Base-by-base conservation (phyloP, 2,329 filamentous ascomycete genomes). In the Cordyceps tenuipes region DNA sequence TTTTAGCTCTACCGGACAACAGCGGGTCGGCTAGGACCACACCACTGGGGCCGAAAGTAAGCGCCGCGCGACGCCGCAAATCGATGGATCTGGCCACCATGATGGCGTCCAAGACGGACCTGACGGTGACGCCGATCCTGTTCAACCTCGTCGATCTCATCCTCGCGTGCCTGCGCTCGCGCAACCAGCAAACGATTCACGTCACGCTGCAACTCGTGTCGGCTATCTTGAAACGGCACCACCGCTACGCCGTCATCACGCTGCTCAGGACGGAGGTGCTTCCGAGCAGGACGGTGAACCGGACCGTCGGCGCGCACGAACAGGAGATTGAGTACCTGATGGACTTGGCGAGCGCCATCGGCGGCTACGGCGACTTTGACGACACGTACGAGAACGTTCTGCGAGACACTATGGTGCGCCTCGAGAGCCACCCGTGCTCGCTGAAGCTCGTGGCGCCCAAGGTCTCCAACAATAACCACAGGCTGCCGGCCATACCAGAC, bases 131-230 rank as follows among this genome's bases (percentile, higher is more conserved):
- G 1, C 94, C 94, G 0, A 82, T 91, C 15, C 79, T 99, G 0
- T 99, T 97, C 77, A 97, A 95, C 69, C 77, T 99, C 10, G 90
- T 95, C 26, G 94, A 99, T 73, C 81, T 99, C 13, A 87, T 96
- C 34, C 79, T 95, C 3, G 89, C 91, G 41, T 96, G 92, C 68
- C 78, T 97, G 29, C 82, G 86, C 61, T 97, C 94, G 0, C 81
- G 82, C 49, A 97, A 94, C 67, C 83, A 89, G 57, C 92, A 97
- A 70, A 97, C 94, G 0, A 88, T 96, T 17, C 86, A 90, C 64
- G 90, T 95, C 12, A 96, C 93, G 0, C 78, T 99, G 50, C 91
- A 93, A 66, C 80, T 99, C 7, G 82, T 96, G 17, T 93, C 91
- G 3, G 86, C 91, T 12, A 90, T 99, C 64, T 78, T 97, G 61